Evolutionary conservation across 768 basidiomycete species (phyloP), one percentile per base, ranked within the genome.

Genomic region (Tephrocybe sp.): DNA sequence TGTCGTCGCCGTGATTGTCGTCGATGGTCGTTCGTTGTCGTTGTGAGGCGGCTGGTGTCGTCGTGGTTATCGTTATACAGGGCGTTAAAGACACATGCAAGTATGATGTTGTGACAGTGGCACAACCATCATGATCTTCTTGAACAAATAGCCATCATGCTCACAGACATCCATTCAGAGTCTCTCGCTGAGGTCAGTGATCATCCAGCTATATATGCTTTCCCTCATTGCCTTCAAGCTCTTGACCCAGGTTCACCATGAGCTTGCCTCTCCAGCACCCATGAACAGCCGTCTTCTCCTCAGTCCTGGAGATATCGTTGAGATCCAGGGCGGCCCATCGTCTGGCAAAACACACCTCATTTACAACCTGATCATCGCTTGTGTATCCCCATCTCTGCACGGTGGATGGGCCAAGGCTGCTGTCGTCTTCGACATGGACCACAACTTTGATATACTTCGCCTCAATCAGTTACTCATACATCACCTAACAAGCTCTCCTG

Each of bases 321-420:
- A 90, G 66, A 74, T 94, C 18, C 86, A 91, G 66, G 91, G 91
- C 1, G 79, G 84, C 2, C 72, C 90, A 3, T 78, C 75, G 23
- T 83, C 85, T 5, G 91, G 89, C 24, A 94, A 93, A 69, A 85
- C 88, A 2, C 86, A 87, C 56, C 69, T 94, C n/a, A 67, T 91
- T 23, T 86, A 86, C 62, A 77, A 80, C 62, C 65, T 90, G 43
- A 64, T 88, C 23, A 67, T 81, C 11, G 75, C 73, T 18, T 83
- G 86, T 57, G 71, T 90, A 48, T 65, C 81, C 10, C 87, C 88
- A 18, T 33, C 57, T 26, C 56, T 55, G 20, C 56, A 70, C 54
- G 78, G 73, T 34, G 86, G 86, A 23, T 85, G 84, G 77, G 76
- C 73, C 38, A 85, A 83, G 63, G 75, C 75, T 51, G 89, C 83